A percentile compares a stretch with the other conserved stretches of the same genome.
Evolutionary conservation across 2,329 filamentous ascomycete genomes (phyloP).

Genomic region (Diplodia sapinea): DNA sequence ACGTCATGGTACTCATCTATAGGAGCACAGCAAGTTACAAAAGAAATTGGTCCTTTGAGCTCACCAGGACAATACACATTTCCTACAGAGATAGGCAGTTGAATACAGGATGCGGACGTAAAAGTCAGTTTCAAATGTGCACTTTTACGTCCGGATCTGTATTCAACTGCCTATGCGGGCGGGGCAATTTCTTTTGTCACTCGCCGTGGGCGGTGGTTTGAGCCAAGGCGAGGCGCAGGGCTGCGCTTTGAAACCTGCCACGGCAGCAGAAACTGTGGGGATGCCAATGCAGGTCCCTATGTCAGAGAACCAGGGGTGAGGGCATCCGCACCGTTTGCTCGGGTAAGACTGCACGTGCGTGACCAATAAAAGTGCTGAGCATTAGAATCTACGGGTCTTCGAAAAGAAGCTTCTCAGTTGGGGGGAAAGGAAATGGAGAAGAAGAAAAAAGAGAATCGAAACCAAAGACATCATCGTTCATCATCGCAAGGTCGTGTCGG

Average conservation of each 20-base stretch:
- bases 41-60: too few relatives aligned
- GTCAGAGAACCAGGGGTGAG: neutral
- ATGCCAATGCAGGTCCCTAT: neutral
- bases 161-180: too few relatives aligned
- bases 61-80: too few relatives aligned
- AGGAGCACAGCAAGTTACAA: neutral
- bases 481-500: neutral
- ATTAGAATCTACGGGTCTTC: neutral
- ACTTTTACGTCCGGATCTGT: too few relatives aligned
- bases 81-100: too few relatives aligned
- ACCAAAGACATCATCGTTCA: neutral
- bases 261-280: slow-evolving; percentile 5
- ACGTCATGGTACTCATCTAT: neutral
- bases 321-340: neutral
- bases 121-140: too few relatives aligned
- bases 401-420: neutral
- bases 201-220: too few relatives aligned
- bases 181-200: too few relatives aligned
- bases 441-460: neutral
- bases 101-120: too few relatives aligned
- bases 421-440: neutral
- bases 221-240: neutral
- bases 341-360: neutral
- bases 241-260: slow-evolving; percentile 6
- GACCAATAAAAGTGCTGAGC: neutral